phyloP scores from a whole-genome alignment of 352 stramenopile genomes.

The Phytopythium sindhum region DNA sequence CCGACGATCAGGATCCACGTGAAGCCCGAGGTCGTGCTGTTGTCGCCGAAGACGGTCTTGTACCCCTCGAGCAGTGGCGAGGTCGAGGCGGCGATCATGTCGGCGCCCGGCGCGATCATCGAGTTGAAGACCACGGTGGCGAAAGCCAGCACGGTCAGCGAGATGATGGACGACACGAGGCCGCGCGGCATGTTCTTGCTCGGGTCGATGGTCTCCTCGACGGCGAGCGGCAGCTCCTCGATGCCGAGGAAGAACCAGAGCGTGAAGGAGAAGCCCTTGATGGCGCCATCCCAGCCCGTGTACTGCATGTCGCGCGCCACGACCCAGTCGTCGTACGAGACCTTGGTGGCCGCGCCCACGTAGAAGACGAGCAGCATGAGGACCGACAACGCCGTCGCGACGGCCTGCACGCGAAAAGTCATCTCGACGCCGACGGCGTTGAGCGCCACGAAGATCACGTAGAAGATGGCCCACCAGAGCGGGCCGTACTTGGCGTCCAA shows the following conservation, averaged over 20 bases:
- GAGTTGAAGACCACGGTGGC: constrained; percentile 66
- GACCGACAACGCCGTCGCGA: constrained; percentile 53
- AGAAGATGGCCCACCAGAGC: constrained; percentile 62
- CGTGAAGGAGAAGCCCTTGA: constrained; percentile 59
- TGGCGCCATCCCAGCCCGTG: constrained; percentile 38
- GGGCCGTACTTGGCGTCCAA: constrained; percentile 33
- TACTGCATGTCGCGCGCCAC: constrained; percentile 41
- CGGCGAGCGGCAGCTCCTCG: constrained; percentile 55
- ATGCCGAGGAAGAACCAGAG: constrained; percentile 77
- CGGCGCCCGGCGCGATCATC: constrained; percentile 49
- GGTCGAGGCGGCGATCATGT: constrained; percentile 33
- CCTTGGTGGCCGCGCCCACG: constrained; percentile 45
- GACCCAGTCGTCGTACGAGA: constrained; percentile 61
- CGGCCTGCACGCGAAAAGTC: constrained; percentile 61
- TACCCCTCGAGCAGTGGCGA: constrained; percentile 60
- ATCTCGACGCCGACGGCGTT: constrained; percentile 60
- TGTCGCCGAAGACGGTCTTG: constrained; percentile 67
- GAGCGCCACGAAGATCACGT: constrained; percentile 55
- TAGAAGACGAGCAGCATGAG: constrained; percentile 66
- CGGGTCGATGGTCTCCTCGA: constrained; percentile 67
- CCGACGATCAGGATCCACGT: constrained; percentile 67
- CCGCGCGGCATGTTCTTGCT: constrained; percentile 56
- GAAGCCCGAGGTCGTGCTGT: constrained; percentile 58
- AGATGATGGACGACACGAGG: constrained; percentile 52
- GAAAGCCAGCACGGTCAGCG: constrained; percentile 49